Conservation (phyloP, 116 monocot species). For the Cymodocea nodosa region DNA sequence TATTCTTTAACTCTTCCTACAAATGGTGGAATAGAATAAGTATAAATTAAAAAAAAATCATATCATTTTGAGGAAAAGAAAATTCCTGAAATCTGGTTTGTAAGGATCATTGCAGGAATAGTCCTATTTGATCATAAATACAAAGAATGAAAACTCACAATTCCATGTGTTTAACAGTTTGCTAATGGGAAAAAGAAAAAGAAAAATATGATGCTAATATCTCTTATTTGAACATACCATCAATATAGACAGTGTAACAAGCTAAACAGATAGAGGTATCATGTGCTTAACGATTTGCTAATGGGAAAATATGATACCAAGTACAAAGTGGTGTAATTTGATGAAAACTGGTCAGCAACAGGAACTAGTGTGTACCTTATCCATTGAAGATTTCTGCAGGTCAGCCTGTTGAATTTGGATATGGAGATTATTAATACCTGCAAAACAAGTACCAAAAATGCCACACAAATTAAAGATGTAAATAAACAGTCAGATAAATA, state of each 20-base stretch:
- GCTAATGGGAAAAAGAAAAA: background rate
- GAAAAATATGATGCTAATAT: background rate
- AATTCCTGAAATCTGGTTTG: background rate
- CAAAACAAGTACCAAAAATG: slow-evolving; percentile 10
- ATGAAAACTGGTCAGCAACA: background rate
- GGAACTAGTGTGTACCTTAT: slow-evolving; percentile 46
- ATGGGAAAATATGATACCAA: too few relatives aligned
- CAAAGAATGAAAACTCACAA: too few relatives aligned
- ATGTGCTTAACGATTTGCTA: background rate
- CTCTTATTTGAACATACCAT: too few relatives aligned
- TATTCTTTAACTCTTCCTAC: slow-evolving; percentile 74
- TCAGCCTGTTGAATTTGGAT: slow-evolving; percentile 64
- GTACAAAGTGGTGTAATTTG: background rate
- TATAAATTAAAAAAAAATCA: background rate
- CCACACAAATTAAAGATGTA: too few relatives aligned
- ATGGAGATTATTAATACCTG: slow-evolving; percentile 61
- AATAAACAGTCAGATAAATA: too few relatives aligned
- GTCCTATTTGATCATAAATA: too few relatives aligned
- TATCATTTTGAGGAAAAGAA: background rate
- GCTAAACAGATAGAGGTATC: background rate
- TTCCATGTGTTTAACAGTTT: too few relatives aligned
- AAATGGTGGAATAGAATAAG: slow-evolving; percentile 7
- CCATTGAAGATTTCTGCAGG: slow-evolving; percentile 41
- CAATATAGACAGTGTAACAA: background rate
- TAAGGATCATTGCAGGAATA: background rate